Percentiles rank a stretch among this genome's conserved stretches.
phyloP scores from a whole-genome alignment of 306 rosid species.

The Psophocarpus tetragonolobus region DNA sequence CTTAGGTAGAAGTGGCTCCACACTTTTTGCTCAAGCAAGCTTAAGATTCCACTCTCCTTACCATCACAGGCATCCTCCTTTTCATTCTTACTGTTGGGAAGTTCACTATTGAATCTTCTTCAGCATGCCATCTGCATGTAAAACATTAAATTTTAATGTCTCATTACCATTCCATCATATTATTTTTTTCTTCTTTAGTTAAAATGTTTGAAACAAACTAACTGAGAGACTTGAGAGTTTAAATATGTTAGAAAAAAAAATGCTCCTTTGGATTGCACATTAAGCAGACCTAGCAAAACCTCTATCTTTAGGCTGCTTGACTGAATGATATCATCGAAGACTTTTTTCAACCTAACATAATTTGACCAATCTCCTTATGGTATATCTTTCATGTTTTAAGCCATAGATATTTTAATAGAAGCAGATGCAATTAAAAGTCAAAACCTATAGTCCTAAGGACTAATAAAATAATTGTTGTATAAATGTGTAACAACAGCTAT shows the following conservation, averaged over 20 bases:
- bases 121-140: conserved; percentile 53
- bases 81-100: conserved; percentile 58
- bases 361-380: conserved; percentile 15
- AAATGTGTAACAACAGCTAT: neutral
- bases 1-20: conserved; percentile 16
- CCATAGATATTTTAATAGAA: conserved; percentile 12
- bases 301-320: conserved; percentile 32
- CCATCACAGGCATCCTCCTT: conserved; percentile 49
- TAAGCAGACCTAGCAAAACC: neutral
- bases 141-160: conserved; percentile 17
- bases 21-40: conserved; percentile 24
- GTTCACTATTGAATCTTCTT: conserved; percentile 52
- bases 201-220: neutral
- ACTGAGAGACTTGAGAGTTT: neutral
- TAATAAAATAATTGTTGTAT: neutral
- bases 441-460: conserved; percentile 28
- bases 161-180: neutral
- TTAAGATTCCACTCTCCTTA: conserved; percentile 40
- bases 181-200: neutral
- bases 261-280: conserved; percentile 17
- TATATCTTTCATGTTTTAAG: neutral
- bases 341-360: conserved; percentile 26
- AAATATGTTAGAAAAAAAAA: neutral
- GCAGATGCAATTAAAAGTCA: conserved; percentile 21
- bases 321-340: conserved; percentile 8